A percentile compares a stretch with the other conserved stretches of the same genome.
Conservation (phyloP, 2,329 filamentous ascomycete species). For the Dactylellina cionopaga region DNA sequence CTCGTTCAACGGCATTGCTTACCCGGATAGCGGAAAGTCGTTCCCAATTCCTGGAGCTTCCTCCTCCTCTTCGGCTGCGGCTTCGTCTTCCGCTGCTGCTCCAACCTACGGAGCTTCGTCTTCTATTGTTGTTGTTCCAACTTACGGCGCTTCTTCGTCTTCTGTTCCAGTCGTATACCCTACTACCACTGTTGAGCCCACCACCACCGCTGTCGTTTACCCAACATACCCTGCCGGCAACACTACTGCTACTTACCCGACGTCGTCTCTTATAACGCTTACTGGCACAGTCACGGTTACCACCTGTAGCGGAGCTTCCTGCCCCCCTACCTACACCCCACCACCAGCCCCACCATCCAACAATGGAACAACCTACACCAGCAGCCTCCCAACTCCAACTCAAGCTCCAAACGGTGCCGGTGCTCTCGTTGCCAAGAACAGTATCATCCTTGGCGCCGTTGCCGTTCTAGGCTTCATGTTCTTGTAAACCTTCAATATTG, state of each 20-base stretch:
- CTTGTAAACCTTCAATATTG: slow-evolving; percentile 11
- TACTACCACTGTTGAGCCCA: slow-evolving; percentile 34
- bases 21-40: background rate
- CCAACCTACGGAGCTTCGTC: background rate
- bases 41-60: slow-evolving; percentile 31
- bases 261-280: slow-evolving; percentile 19
- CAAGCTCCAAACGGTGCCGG: slow-evolving; percentile 40
- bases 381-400: slow-evolving; percentile 37
- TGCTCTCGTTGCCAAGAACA: slow-evolving; percentile 33
- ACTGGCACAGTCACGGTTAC: slow-evolving; percentile 36
- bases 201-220: slow-evolving; percentile 44
- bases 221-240: slow-evolving; percentile 17
- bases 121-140: slow-evolving; percentile 18
- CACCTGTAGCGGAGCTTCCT: slow-evolving; percentile 43
- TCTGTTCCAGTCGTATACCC: slow-evolving; percentile 60
- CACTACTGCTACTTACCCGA: slow-evolving; percentile 2
- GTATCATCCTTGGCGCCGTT: slow-evolving; percentile 30
- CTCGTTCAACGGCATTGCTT: slow-evolving; percentile 62
- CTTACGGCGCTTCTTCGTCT: slow-evolving; percentile 63
- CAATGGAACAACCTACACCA: slow-evolving; percentile 24
- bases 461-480: slow-evolving; percentile 50
- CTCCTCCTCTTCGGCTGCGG: slow-evolving; percentile 14
- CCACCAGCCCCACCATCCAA: slow-evolving; percentile 15
- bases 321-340: slow-evolving; percentile 48
- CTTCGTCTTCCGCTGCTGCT: slow-evolving; percentile 15